Percentiles rank a stretch among this genome's conserved stretches.
These are phyloP conservation scores for Medicago arabica DNA, from an alignment of 306 rosid species.

Conservation along the genomic window DNA sequence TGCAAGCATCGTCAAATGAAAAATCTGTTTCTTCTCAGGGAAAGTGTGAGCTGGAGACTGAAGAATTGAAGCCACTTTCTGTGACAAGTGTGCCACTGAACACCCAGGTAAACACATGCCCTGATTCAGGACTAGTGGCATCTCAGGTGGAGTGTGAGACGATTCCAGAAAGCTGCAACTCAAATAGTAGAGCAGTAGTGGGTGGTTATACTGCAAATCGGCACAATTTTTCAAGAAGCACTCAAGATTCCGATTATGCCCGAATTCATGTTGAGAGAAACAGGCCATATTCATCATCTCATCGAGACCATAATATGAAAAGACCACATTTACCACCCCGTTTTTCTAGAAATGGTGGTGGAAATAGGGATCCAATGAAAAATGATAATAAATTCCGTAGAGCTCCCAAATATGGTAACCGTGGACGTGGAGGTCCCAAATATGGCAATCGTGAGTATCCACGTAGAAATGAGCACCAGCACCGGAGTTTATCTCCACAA, in stretches of 20 bases:
- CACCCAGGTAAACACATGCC: constrained; percentile 42
- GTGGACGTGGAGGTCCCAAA: constrained; percentile 56
- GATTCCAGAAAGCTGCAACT: constrained; percentile 51
- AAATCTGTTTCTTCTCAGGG: constrained; percentile 43
- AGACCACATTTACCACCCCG: constrained; percentile 48
- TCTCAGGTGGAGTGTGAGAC: constrained; percentile 44
- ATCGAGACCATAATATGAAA: constrained; percentile 45
- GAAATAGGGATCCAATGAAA: constrained; percentile 55
- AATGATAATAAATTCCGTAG: constrained; percentile 52
- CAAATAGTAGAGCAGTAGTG: constrained; percentile 42
- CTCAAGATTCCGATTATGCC: constrained; percentile 55
- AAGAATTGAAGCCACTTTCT: constrained; percentile 55
- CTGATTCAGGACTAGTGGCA: constrained; percentile 42
- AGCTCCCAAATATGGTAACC: constrained; percentile 58
- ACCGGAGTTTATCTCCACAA: constrained; percentile 50
- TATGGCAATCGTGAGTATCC: constrained; percentile 50
- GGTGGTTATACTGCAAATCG: constrained; percentile 44
- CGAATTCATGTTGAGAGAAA: constrained; percentile 49
- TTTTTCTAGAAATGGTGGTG: constrained; percentile 44
- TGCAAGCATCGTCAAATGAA: constrained; percentile 52
- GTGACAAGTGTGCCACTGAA: constrained; percentile 48
- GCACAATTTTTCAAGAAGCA: constrained; percentile 47
- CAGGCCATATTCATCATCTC: constrained; percentile 48
- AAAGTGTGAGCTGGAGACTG: constrained; percentile 48
- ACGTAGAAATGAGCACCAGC: constrained; percentile 56